Evolutionary conservation across 2,329 filamentous ascomycete genomes (phyloP).

Genomic region (Emmonsia crescens): DNA sequence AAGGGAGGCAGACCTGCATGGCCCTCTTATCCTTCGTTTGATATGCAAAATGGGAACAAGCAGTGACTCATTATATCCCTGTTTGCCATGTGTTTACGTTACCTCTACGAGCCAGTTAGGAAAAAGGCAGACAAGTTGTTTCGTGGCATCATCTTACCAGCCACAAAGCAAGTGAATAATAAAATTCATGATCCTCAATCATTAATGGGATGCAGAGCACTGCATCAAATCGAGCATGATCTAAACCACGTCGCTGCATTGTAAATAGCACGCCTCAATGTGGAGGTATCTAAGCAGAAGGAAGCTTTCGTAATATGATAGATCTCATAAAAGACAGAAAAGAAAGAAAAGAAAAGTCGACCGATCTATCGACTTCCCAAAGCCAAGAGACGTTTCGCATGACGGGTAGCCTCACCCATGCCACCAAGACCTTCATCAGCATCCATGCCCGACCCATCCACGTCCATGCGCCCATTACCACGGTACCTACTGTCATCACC

Average conservation of each 20-base stretch:
- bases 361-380: slow-evolving; percentile 21
- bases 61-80: not conserved
- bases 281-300: not conserved
- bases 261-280: not conserved
- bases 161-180: not conserved
- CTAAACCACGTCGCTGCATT: not conserved
- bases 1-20: not conserved
- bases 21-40: not conserved
- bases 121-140: not conserved
- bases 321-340: not conserved
- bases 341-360: not conserved
- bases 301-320: not conserved
- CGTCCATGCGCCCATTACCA: slow-evolving; percentile 3
- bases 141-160: not conserved
- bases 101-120: not conserved
- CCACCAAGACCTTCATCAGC: slow-evolving; percentile 23
- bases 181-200: not conserved
- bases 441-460: slow-evolving; percentile 26
- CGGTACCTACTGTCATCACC: slow-evolving; percentile 9
- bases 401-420: slow-evolving; percentile 14
- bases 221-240: not conserved
- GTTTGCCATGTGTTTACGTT: not conserved
- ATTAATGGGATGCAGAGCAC: not conserved
- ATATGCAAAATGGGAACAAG: not conserved
- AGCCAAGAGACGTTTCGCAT: slow-evolving; percentile 27